Percentiles rank a stretch among this genome's conserved stretches.
phyloP scores from a whole-genome alignment of 371 early-diverging fungal species.

The Lichtheimia ornata region DNA sequence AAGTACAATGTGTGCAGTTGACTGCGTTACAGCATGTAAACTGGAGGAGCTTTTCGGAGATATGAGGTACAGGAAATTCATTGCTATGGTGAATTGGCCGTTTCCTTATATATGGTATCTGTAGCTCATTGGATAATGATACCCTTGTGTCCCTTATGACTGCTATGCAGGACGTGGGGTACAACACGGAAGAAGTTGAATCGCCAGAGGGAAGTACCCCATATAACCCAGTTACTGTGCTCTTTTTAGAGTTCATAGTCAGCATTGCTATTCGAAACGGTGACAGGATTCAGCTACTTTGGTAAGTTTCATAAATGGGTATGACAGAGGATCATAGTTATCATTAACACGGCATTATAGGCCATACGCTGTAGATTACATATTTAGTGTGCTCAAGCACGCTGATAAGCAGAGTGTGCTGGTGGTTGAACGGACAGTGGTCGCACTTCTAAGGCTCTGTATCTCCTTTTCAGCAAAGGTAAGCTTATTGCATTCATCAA shows the following conservation, averaged over 20 bases:
- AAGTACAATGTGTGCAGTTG: conserved; percentile 67
- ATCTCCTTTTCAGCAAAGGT: conserved; percentile 73
- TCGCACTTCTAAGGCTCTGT: conserved; percentile 72
- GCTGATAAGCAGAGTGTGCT: conserved; percentile 70
- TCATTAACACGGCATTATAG: conserved; percentile 26
- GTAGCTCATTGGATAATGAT: conserved; percentile 65
- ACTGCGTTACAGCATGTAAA: conserved; percentile 73
- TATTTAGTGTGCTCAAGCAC: conserved; percentile 68
- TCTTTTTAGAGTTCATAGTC: conserved; percentile 78
- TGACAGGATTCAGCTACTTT: conserved; percentile 62
- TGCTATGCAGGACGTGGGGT: conserved; percentile 51
- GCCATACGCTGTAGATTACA: conserved; percentile 66
- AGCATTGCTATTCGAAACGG: conserved; percentile 76
- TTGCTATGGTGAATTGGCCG: background rate
- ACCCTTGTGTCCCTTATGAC: conserved; percentile 61
- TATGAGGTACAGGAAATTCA: conserved; percentile 47
- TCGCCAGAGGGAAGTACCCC: conserved; percentile 44
- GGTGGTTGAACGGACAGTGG: conserved; percentile 77
- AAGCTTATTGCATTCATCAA: background rate
- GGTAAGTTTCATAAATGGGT: conserved; percentile 39
- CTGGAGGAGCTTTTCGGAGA: conserved; percentile 76
- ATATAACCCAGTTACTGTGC: conserved; percentile 70
- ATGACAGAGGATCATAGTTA: background rate
- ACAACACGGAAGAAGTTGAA: conserved; percentile 35
- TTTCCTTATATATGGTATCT: background rate